phyloP scores from a whole-genome alignment of 257 asterid genomes.

The Nemophila menziesii region DNA sequence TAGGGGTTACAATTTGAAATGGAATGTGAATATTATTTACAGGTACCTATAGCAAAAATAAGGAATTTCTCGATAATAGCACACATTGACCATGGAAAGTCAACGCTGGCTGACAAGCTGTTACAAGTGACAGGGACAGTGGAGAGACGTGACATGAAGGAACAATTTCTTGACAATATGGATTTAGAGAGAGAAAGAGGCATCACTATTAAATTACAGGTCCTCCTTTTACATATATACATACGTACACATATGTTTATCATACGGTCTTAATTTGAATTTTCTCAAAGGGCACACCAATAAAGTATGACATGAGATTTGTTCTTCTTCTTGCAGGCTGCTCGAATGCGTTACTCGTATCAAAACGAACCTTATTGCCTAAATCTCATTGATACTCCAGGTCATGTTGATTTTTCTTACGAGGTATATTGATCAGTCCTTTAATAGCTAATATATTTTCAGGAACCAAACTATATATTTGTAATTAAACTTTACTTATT shows the following conservation, averaged over 20 bases:
- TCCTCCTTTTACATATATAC: slow-evolving; percentile 9
- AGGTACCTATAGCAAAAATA: slow-evolving; percentile 74
- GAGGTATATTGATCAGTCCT: slow-evolving; percentile 41
- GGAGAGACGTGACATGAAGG: slow-evolving; percentile 90
- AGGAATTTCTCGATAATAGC: slow-evolving; percentile 93
- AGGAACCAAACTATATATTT: neutral
- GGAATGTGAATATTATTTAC: slow-evolving; percentile 7
- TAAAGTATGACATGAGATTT: too few relatives aligned
- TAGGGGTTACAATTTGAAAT: slow-evolving; percentile 3
- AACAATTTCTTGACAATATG: slow-evolving; percentile 95
- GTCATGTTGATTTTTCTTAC: slow-evolving; percentile 99
- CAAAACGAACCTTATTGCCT: slow-evolving; percentile 71
- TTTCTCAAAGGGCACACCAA: too few relatives aligned
- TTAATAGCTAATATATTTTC: neutral
- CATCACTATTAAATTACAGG: slow-evolving; percentile 97
- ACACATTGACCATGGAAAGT: slow-evolving; percentile 94
- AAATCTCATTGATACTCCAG: slow-evolving; percentile 97
- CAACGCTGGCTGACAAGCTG: slow-evolving; percentile 91
- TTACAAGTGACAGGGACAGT: slow-evolving; percentile 95
- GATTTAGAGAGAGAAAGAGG: slow-evolving; percentile 99
- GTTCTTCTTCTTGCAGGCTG: slow-evolving; percentile 49
- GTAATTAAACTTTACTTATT: too few relatives aligned
- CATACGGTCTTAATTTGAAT: too few relatives aligned
- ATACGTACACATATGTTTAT: too few relatives aligned
- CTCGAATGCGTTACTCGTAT: slow-evolving; percentile 78